Base-by-base conservation (phyloP, 805 yeast genomes). In the Cyberlindnera meyerae region DNA sequence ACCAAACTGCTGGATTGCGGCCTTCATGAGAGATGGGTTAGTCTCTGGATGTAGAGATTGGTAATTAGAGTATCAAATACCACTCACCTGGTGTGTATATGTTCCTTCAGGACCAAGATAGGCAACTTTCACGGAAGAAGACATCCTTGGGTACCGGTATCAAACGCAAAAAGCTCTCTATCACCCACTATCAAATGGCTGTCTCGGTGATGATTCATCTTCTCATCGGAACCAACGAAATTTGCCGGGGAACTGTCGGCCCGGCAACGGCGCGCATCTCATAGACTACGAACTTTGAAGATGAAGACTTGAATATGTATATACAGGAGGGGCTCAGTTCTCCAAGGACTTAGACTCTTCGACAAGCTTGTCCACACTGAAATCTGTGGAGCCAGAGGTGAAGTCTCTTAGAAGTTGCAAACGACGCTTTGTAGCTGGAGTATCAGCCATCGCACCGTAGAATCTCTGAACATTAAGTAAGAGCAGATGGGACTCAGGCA, bases 51-150 rank as follows among this genome's bases (percentile, higher is more conserved):
- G n/a, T n/a, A n/a, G n/a, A n/a, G n/a, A n/a, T n/a, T n/a, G n/a
- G n/a, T n/a, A n/a, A n/a, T 24, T 12, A 8, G n/a, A 9, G 9
- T 8, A n/a, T 4, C 12, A 12, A 5, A 18, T 2, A 26, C 21
- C 5, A 22, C 65, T 41, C 27, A 68, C 93, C 61, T 88, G 95
- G 50, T 90, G 95, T 3, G 97, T 84, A 60, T 87, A 93, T 1
- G 97, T 90, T 2, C 97, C 97, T 34, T 66, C 67, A 0, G 98
- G 98, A 0, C 97, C 98, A 34, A 90, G 61, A 52, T 75, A 90
- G 3, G 85, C 87, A 4, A 83, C 79, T 48, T 65, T 75, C 11
- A 27, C 6, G 5, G 18, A 8, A 16, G 13, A 11, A 6, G 9
- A 13, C 11, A 11, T 11, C 27, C 14, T 21, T 8, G 8, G 24